Percentiles rank a stretch among this genome's conserved stretches.
phyloP scores from a whole-genome alignment of 192 early-diverging fungal species.

The Thamnidium elegans region DNA sequence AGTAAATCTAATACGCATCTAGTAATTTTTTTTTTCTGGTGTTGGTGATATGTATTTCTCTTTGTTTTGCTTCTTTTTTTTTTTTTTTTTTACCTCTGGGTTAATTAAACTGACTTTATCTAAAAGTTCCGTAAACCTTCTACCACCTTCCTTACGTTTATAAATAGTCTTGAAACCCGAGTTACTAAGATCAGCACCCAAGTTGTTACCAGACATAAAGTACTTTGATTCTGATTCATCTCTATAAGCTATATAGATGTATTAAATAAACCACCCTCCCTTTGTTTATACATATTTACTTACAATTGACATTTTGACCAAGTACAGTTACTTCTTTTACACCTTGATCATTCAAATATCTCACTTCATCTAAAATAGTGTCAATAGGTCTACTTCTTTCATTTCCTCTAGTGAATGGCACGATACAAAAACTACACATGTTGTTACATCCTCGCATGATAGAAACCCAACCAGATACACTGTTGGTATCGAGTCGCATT shows the following conservation, averaged over 20 bases:
- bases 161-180: constrained; percentile 77
- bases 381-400: constrained; percentile 71
- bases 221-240: constrained; percentile 59
- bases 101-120: constrained; percentile 63
- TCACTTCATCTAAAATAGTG: constrained; percentile 65
- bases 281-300: not conserved
- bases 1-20: constrained; percentile 75
- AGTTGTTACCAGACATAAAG: constrained; percentile 34
- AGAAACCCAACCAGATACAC: constrained; percentile 67
- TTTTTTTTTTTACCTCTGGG: constrained; percentile 47
- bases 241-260: constrained; percentile 47
- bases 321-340: constrained; percentile 66
- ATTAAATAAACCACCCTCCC: not conserved
- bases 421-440: constrained; percentile 80
- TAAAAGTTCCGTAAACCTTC: constrained; percentile 71
- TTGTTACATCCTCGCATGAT: constrained; percentile 84
- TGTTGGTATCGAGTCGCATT: constrained; percentile 59
- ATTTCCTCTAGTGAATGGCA: constrained; percentile 74
- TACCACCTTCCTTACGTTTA: constrained; percentile 69
- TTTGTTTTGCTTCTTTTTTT: not conserved
- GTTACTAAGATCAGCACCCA: constrained; percentile 44
- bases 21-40: not conserved
- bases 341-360: constrained; percentile 60
- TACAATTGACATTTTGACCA: constrained; percentile 79
- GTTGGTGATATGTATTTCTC: not conserved